Base-by-base conservation (phyloP, 148 eudicot species). In the Salicornia ramosissima region DNA sequence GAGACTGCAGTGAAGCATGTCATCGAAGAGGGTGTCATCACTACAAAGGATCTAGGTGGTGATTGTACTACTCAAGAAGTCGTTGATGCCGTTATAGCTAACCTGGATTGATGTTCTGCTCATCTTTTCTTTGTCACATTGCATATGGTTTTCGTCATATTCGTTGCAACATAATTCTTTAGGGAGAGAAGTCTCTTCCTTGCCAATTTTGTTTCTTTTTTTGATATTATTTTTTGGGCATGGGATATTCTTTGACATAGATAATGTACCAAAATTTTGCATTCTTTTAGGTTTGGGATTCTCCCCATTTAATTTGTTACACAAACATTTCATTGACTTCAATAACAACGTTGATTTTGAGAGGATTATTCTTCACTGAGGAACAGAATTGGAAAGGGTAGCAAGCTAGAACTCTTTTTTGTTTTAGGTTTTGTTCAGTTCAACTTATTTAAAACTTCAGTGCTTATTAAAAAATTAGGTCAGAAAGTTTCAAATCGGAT, bases 21-120 rank as follows among this genome's bases (percentile, higher is more conserved):
- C 2, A 88, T 90, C 11, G 56, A 63, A 69, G 91, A 88, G 51
- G 87, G 93, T 21, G 80, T 75, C 55, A 71, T 69, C 74, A 59
- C 69, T 65, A 86, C 96, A 0, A 85, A 83, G 74, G 96, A 90
- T 83, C 84, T 90, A 47, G 96, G 96, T 22, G 96, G 93, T 36
- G 47, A 51, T 55, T 75, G 87, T 33, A 81, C 87, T 65, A 90
- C 96, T 29, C 92, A 87, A 81, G 85, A 90, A 71, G 77, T 90
- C 22, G 86, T 83, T 34, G 96, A 90, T 75, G 92, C 96, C 25
- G 90, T 90, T 49, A 75, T 90, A 57, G 86, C 87, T 25, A 82
- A 86, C 50, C 80, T 90, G 50, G 86, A 77, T 49, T 86, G 81
- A 84, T 28, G 12, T 66, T 40, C 18, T 56, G 24, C 50, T 56